Conservation (phyloP, 768 basidiomycete genomes). For the Austroboletus eburneus region DNA sequence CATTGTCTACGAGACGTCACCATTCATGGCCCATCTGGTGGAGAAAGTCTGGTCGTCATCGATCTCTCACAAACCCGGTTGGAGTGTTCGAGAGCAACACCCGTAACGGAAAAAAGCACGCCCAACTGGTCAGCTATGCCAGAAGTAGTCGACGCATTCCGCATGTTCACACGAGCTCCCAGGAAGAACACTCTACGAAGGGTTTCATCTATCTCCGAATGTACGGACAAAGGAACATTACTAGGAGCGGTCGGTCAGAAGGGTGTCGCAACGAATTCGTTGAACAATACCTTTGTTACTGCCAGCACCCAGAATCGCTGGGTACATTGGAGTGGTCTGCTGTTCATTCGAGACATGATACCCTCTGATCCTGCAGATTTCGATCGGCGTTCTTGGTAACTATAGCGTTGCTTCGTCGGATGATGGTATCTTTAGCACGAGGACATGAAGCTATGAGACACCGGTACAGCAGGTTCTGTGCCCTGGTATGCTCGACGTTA, state of each 20-base stretch:
- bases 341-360: constrained; percentile 15
- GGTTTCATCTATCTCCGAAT: constrained; percentile 4
- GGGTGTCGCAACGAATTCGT: constrained; percentile 14
- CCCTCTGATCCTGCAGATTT: constrained; percentile 15
- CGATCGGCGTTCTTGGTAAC: constrained; percentile 13
- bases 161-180: constrained; percentile 10
- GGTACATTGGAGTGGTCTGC: constrained; percentile 2
- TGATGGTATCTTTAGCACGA: constrained; percentile 2
- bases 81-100: background rate
- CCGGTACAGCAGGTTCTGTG: no score
- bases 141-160: constrained; percentile 15
- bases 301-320: constrained; percentile 9
- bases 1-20: background rate
- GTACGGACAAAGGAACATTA: constrained; percentile 1
- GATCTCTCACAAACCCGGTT: background rate
- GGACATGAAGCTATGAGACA: no score
- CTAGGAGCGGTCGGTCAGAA: constrained; percentile 11
- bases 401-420: background rate
- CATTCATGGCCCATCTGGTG: background rate
- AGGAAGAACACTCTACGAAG: constrained; percentile 3
- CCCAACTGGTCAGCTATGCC: constrained; percentile 19
- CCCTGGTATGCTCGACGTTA: no score
- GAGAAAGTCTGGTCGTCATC: background rate
- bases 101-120: background rate
- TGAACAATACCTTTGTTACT: constrained; percentile 5